Percentiles rank a stretch among this genome's conserved stretches.
These are phyloP conservation scores for Plasmodium vivax DNA, from an alignment of 169 alveolate genomes.

Conservation along the genomic window DNA sequence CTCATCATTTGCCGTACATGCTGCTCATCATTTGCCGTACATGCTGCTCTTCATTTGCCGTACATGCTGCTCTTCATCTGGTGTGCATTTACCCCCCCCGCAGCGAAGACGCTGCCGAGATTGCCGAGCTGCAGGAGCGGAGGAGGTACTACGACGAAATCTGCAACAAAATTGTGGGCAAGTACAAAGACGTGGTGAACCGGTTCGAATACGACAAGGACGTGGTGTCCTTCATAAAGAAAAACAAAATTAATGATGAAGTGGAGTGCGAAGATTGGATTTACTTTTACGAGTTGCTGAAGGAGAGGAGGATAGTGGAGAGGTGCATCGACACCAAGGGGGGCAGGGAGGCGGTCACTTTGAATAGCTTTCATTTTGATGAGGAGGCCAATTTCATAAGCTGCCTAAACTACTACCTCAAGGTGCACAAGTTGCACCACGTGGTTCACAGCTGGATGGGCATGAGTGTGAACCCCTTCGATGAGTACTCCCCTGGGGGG, in stretches of 20 bases:
- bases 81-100: neutral
- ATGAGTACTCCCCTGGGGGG: conserved; percentile 14
- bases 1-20: neutral
- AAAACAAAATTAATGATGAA: conserved; percentile 63
- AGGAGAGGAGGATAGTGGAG: conserved; percentile 65
- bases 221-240: conserved; percentile 39
- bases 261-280: conserved; percentile 74
- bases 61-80: neutral
- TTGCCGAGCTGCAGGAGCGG: conserved; percentile 19
- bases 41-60: no score
- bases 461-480: conserved; percentile 72
- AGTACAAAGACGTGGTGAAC: conserved; percentile 50
- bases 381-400: conserved; percentile 74
- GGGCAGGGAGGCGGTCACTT: neutral
- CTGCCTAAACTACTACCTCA: conserved; percentile 55
- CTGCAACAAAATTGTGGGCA: conserved; percentile 70
- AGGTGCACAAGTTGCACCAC: conserved; percentile 15
- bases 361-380: conserved; percentile 66
- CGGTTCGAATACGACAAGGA: conserved; percentile 73
- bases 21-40: neutral
- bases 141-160: conserved; percentile 60
- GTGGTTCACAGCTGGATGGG: conserved; percentile 74
- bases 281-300: conserved; percentile 70
- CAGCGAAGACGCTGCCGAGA: conserved; percentile 14
- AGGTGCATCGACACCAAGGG: conserved; percentile 21